A percentile compares a stretch with the other conserved stretches of the same genome.
Evolutionary conservation across 2,329 filamentous ascomycete genomes (phyloP).

Genomic region (Sporothrix dimorphospora): DNA sequence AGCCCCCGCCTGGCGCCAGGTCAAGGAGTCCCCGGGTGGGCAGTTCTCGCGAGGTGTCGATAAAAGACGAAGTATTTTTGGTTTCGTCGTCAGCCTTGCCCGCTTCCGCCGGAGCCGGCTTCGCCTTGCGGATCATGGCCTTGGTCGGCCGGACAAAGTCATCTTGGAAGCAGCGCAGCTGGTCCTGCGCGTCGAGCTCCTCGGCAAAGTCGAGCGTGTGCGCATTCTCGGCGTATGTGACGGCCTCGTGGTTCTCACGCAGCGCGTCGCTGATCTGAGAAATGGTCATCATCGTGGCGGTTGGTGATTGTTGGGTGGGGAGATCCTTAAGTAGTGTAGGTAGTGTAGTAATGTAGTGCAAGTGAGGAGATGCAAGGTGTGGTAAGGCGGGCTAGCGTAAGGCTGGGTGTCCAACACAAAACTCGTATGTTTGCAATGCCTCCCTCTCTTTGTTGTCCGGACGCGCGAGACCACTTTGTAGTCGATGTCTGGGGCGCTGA

Average conservation of each 20-base stretch:
- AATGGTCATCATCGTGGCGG: neutral
- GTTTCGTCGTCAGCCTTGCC: neutral
- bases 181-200: conserved; percentile 62
- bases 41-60: too few relatives aligned
- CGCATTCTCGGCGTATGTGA: conserved; percentile 54
- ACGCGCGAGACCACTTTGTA: conserved; percentile 30
- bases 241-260: conserved; percentile 42
- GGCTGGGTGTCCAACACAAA: too few relatives aligned
- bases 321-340: too few relatives aligned
- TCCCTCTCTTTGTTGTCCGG: neutral
- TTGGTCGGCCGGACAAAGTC: conserved; percentile 80
- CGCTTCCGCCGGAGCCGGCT: neutral
- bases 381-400: too few relatives aligned
- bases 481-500: neutral
- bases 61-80: too few relatives aligned
- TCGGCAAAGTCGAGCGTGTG: conserved; percentile 53
- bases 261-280: conserved; percentile 38
- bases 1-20: neutral
- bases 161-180: conserved; percentile 61
- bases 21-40: neutral
- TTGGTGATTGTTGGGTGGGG: neutral
- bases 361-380: neutral
- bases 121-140: conserved; percentile 47
- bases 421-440: neutral
- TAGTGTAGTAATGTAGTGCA: too few relatives aligned